Base-by-base conservation (phyloP, 2,329 filamentous ascomycete species). In the Pyrenophora tritici-repentis region DNA sequence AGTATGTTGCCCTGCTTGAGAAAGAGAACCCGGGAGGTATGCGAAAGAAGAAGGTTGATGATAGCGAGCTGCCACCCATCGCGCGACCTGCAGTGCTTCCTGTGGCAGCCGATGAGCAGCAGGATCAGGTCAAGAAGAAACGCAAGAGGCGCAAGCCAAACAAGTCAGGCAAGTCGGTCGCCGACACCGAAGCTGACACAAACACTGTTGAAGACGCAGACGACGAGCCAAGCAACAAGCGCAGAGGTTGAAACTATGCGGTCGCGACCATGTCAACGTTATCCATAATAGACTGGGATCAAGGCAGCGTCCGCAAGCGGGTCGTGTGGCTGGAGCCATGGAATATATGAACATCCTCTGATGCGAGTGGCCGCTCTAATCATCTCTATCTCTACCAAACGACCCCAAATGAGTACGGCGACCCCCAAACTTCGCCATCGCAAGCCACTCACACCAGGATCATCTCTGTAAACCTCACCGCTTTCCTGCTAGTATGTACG, bases 1-100 rank as follows among this genome's bases (percentile, higher is more conserved):
- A 72, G 49, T 72, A 73, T 48, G 9, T 66, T 7, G 60, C 59
- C 2, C 18, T 71, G 20, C 58, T 70, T 6, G 46, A 61, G 40
- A 55, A 57, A 24, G 55, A 62, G 38, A 66, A 68, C 16, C 57
- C 57, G 1, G 51, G 42, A 26, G 53, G 56, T 16, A 63, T 62
- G 60, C 55, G 58, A 26, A 61, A 47, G 16, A 26, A 17, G 1
- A 42, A 31, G 13, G 17, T 48, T 8, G 32, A 58, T 7, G 18
- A 46, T 3, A 52, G 42, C 20, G 35, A 50, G 7, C 36, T 61
- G 22, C 63, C 63, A n/a, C 47, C 57, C 1, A 59, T 65, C 35
- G 61, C 54, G n/a, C 52, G 50, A 38, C 59, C 62, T 32, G 63
- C 61, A 32, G 51, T 45, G 24, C 50, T 63, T 9, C 50, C 62